Conservation (phyloP, 495 filamentous ascomycete genomes). For the Saxispiralis lemnorum region DNA sequence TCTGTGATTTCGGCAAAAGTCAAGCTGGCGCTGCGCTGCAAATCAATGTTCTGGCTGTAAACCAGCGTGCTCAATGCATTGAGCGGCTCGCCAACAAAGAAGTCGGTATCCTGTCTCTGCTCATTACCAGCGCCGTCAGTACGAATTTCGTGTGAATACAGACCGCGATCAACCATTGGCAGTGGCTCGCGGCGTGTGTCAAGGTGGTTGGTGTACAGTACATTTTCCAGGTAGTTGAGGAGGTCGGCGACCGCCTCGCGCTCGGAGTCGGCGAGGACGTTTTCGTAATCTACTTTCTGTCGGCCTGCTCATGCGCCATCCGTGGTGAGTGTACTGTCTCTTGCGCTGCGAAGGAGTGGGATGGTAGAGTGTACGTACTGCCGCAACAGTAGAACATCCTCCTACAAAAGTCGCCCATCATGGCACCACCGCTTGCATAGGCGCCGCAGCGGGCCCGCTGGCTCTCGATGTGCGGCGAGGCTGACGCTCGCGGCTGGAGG, state of each 20-base stretch:
- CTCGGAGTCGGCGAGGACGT: conserved; percentile 87
- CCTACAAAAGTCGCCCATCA: conserved; percentile 2
- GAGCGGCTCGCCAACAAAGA: conserved; percentile 94
- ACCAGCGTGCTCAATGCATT: conserved; percentile 86
- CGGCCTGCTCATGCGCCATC: conserved; percentile 42
- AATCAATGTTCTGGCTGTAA: conserved; percentile 95
- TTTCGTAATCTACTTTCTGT: conserved; percentile 89
- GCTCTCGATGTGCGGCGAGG: not conserved
- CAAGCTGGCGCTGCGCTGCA: conserved; percentile 90
- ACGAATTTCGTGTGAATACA: not conserved
- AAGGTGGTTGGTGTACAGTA: conserved; percentile 23
- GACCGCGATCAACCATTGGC: no score
- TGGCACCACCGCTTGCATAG: not conserved
- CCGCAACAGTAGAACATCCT: conserved; percentile 8
- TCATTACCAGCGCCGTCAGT: conserved; percentile 2
- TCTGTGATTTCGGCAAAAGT: conserved; percentile 99
- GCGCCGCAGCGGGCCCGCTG: conserved; percentile 1
- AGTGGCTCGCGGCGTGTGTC: not conserved
- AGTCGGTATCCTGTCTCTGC: conserved; percentile 87
- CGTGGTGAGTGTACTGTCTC: no score
- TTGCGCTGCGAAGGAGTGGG: no score
- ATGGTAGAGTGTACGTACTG: conserved; percentile 1
- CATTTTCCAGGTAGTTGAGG: conserved; percentile 88
- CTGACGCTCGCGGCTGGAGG: no score
- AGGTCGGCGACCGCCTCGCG: conserved; percentile 93